A percentile compares a stretch with the other conserved stretches of the same genome.
These are phyloP conservation scores for Tylopilus rubrobrunneus DNA, from an alignment of 768 basidiomycete genomes.

Conservation along the genomic window DNA sequence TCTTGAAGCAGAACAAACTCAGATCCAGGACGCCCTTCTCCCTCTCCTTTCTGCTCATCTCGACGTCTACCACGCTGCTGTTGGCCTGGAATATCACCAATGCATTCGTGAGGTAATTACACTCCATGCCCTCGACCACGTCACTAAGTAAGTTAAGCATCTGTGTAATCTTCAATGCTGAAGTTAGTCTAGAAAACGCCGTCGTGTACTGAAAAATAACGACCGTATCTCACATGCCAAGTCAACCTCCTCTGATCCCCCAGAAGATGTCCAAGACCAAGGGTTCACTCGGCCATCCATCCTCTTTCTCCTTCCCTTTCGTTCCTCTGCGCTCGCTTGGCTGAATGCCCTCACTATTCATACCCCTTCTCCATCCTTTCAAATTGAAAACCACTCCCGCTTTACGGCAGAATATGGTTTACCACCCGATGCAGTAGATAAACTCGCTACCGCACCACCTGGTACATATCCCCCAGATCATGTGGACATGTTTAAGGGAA, in stretches of 20 bases:
- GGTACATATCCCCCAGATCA: slow-evolving; percentile 86
- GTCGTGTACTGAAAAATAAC: slow-evolving; percentile 88
- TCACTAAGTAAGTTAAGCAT: slow-evolving; percentile 61
- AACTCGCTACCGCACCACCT: slow-evolving; percentile 65
- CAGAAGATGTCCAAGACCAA: slow-evolving; percentile 87
- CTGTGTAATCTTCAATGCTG: background rate
- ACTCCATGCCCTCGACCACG: slow-evolving; percentile 84
- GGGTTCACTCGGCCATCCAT: slow-evolving; percentile 96
- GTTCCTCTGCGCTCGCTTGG: slow-evolving; percentile 84
- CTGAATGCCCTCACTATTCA: slow-evolving; percentile 74
- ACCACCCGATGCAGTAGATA: slow-evolving; percentile 76
- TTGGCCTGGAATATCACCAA: slow-evolving; percentile 61
- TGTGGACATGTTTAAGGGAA: slow-evolving; percentile 92
- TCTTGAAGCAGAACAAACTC: slow-evolving; percentile 39
- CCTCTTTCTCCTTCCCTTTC: slow-evolving; percentile 90
- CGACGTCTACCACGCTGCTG: slow-evolving; percentile 73
- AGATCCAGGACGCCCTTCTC: slow-evolving; percentile 66
- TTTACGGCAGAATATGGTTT: slow-evolving; percentile 82
- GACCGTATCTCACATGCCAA: slow-evolving; percentile 77
- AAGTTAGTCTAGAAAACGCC: slow-evolving; percentile 67
- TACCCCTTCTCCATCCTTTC: slow-evolving; percentile 65
- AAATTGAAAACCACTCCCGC: slow-evolving; percentile 84
- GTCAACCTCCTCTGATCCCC: slow-evolving; percentile 53
- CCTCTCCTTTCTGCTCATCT: slow-evolving; percentile 60
- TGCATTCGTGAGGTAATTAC: slow-evolving; percentile 63